Evolutionary conservation across 495 filamentous ascomycete species (phyloP).

Genomic region (Xylaria telfairii): DNA sequence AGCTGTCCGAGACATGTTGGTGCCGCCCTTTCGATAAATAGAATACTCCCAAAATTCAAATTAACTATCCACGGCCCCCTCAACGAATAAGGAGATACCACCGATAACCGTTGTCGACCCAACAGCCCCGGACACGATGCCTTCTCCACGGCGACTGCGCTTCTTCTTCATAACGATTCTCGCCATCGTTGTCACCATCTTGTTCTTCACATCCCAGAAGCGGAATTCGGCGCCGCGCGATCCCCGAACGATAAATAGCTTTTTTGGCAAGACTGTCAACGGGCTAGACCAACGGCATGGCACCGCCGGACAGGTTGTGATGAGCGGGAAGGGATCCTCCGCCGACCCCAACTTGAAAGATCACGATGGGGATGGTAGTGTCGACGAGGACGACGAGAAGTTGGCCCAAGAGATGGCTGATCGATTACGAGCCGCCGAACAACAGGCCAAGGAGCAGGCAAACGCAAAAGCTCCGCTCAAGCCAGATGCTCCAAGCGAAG

Average conservation of each 20-base stretch:
- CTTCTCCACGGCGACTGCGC: slow-evolving; percentile 71
- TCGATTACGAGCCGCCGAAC: slow-evolving; percentile 54
- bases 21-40: not conserved
- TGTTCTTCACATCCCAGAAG: slow-evolving; percentile 64
- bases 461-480: slow-evolving; percentile 60
- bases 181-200: slow-evolving; percentile 60
- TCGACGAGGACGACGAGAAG: slow-evolving; percentile 52
- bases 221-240: slow-evolving; percentile 44
- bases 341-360: slow-evolving; percentile 42
- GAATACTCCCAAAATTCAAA: not conserved
- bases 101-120: not conserved
- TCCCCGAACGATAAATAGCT: slow-evolving; percentile 51
- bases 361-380: slow-evolving; percentile 50
- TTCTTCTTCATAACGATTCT: slow-evolving; percentile 63
- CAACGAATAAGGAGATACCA: not conserved
- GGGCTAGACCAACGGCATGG: slow-evolving; percentile 50
- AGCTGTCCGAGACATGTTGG: slow-evolving; percentile 14
- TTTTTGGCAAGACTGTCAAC: slow-evolving; percentile 62
- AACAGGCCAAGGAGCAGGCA: slow-evolving; percentile 62
- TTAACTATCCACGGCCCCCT: not conserved
- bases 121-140: slow-evolving; percentile 57
- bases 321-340: slow-evolving; percentile 38
- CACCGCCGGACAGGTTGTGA: slow-evolving; percentile 40
- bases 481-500: slow-evolving; percentile 52
- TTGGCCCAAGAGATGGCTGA: slow-evolving; percentile 51